Percentiles rank a stretch among this genome's conserved stretches.
Conservation (phyloP, 1,139 yeast genomes). For the Candida labiduridarum region DNA sequence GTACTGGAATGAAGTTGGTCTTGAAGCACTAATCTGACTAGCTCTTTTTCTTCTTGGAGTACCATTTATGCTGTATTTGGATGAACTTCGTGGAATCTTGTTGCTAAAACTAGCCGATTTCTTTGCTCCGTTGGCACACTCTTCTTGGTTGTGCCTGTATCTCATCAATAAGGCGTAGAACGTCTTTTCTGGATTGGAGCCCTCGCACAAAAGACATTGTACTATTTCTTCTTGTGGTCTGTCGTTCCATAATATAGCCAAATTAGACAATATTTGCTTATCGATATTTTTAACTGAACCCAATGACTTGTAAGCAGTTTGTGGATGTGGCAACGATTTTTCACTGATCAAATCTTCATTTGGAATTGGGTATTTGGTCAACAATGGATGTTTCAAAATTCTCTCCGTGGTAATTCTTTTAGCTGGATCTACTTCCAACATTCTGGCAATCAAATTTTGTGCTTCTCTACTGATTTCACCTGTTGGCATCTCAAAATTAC, state of each 20-base stretch:
- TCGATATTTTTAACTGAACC: slow-evolving; percentile 57
- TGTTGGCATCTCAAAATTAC: slow-evolving; percentile 69
- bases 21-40: slow-evolving; percentile 55
- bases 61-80: slow-evolving; percentile 21
- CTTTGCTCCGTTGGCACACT: slow-evolving; percentile 25
- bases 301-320: slow-evolving; percentile 55
- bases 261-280: slow-evolving; percentile 63
- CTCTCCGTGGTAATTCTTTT: slow-evolving; percentile 75
- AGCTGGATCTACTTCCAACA: slow-evolving; percentile 80
- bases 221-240: slow-evolving; percentile 60
- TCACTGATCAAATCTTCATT: slow-evolving; percentile 53
- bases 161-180: slow-evolving; percentile 67
- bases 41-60: slow-evolving; percentile 48
- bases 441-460: slow-evolving; percentile 65
- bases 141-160: slow-evolving; percentile 54
- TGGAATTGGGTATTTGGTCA: slow-evolving; percentile 60
- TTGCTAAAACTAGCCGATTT: slow-evolving; percentile 21
- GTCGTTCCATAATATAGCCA: slow-evolving; percentile 77
- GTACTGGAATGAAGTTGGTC: slow-evolving; percentile 59
- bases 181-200: slow-evolving; percentile 72
- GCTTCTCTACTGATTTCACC: slow-evolving; percentile 65
- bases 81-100: slow-evolving; percentile 22
- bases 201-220: slow-evolving; percentile 53
- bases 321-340: slow-evolving; percentile 63
- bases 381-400: slow-evolving; percentile 76